phyloP scores from a whole-genome alignment of 2,329 filamentous ascomycete species.

The Myriosclerotinia duriaeana region DNA sequence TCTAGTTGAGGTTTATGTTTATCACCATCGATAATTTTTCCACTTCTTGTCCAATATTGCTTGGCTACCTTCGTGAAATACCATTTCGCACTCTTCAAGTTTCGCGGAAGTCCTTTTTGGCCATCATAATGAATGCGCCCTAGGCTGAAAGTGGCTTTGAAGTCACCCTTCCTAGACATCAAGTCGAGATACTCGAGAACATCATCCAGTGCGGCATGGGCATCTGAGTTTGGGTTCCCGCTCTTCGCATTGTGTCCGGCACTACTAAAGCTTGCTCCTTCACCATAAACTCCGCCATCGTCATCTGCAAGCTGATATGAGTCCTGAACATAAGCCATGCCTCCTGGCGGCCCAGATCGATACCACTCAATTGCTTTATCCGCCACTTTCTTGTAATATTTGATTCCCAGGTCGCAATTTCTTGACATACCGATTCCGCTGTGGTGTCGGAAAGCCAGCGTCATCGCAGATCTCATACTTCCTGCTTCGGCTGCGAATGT shows the following conservation, averaged over 20 bases:
- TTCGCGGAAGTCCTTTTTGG: conserved; percentile 58
- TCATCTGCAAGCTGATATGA: conserved; percentile 88
- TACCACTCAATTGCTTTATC: conserved; percentile 90
- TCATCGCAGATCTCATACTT: conserved; percentile 88
- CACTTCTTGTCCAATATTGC: conserved; percentile 66
- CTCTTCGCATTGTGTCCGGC: conserved; percentile 79
- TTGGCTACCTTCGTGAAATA: conserved; percentile 68
- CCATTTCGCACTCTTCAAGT: conserved; percentile 61
- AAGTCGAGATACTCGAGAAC: conserved; percentile 85
- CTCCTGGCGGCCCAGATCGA: conserved; percentile 85
- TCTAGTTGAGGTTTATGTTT: conserved; percentile 58
- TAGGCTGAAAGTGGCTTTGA: conserved; percentile 67
- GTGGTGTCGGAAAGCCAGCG: conserved; percentile 81
- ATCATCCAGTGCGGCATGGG: conserved; percentile 85
- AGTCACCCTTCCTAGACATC: conserved; percentile 71
- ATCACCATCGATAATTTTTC: conserved; percentile 57
- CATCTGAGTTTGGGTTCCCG: conserved; percentile 71
- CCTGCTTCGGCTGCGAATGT: conserved; percentile 86
- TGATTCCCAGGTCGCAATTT: conserved; percentile 79
- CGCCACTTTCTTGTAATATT: conserved; percentile 90
- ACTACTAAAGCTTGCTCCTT: conserved; percentile 87
- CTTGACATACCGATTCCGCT: conserved; percentile 81
- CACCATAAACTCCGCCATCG: conserved; percentile 87
- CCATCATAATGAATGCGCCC: conserved; percentile 71
- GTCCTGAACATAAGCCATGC: conserved; percentile 73